These are phyloP conservation scores for Pugionium cornutum DNA, from an alignment of 345 rosid genomes.

Conservation along the genomic window DNA sequence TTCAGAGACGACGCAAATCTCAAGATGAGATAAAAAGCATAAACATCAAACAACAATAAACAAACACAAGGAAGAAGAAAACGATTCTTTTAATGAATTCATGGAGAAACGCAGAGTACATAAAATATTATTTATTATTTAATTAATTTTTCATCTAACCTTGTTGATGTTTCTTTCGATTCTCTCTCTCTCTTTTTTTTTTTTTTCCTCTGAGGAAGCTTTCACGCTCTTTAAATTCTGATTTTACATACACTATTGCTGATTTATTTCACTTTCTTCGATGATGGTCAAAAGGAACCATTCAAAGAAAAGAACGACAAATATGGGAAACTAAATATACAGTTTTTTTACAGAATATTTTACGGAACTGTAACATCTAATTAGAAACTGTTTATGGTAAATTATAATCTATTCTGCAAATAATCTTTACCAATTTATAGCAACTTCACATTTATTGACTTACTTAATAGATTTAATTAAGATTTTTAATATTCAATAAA, in stretches of 20 bases:
- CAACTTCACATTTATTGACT: not conserved
- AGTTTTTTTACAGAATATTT: not conserved
- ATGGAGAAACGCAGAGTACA: slow-evolving; percentile 20
- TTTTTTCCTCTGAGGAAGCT: not conserved
- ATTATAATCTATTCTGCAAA: not conserved
- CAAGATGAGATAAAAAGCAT: not conserved
- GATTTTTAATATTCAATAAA: not conserved
- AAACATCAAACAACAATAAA: slow-evolving; percentile 22
- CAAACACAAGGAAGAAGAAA: slow-evolving; percentile 31
- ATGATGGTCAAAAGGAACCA: slow-evolving; percentile 34
- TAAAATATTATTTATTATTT: not conserved
- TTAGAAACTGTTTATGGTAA: not conserved
- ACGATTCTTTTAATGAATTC: slow-evolving; percentile 24
- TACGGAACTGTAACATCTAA: not conserved
- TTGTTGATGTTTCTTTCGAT: slow-evolving; percentile 24
- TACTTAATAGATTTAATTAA: not conserved
- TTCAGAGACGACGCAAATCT: slow-evolving; percentile 39
- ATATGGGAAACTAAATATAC: slow-evolving; percentile 24
- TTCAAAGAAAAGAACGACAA: slow-evolving; percentile 23
- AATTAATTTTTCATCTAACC: slow-evolving; percentile 1
- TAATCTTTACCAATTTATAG: slow-evolving; percentile 14
- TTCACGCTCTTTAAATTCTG: slow-evolving; percentile 38
- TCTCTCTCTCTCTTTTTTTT: slow-evolving; percentile 15
- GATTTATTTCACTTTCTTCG: slow-evolving; percentile 27
- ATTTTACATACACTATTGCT: slow-evolving; percentile 18